Evolutionary conservation across 169 alveolate genomes (phyloP).

Genomic region (Plasmodium ovale): DNA sequence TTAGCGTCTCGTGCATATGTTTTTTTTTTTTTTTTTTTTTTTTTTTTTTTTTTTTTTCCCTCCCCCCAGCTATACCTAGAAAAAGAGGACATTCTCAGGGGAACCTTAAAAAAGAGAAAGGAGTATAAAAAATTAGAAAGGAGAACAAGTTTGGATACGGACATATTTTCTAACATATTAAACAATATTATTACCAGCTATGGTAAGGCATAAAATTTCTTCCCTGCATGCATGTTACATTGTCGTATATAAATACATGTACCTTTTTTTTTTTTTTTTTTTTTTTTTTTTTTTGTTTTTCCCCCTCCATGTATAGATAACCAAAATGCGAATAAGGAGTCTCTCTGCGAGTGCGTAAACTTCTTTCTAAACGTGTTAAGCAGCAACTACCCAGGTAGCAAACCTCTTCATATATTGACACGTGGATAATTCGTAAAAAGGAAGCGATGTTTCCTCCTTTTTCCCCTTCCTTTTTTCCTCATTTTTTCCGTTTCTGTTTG

Average conservation of each 20-base stretch:
- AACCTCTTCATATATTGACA: background rate
- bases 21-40: no score
- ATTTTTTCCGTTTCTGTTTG: slow-evolving; percentile 1
- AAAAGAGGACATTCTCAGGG: slow-evolving; percentile 27
- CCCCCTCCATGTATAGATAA: slow-evolving; percentile 25
- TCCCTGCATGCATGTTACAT: background rate
- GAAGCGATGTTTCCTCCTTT: background rate
- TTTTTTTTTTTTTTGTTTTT: background rate
- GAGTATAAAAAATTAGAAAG: background rate
- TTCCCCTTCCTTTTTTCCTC: background rate
- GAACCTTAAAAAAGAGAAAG: slow-evolving; percentile 13
- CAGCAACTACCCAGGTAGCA: slow-evolving; percentile 16
- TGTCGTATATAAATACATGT: background rate
- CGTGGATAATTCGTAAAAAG: background rate
- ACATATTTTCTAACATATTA: slow-evolving; percentile 16
- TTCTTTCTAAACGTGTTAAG: slow-evolving; percentile 22
- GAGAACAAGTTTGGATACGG: slow-evolving; percentile 10
- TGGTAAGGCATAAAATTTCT: background rate
- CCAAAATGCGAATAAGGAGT: background rate
- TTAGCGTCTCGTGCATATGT: no score
- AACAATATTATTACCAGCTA: slow-evolving; percentile 6
- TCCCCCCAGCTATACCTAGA: slow-evolving; percentile 24
- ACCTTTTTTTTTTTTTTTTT: background rate
- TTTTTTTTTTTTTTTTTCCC: background rate
- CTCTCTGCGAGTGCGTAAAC: slow-evolving; percentile 33